A percentile compares a stretch with the other conserved stretches of the same genome.
phyloP scores from a whole-genome alignment of 305 asterid genomes.

The Plantago lanceolata region DNA sequence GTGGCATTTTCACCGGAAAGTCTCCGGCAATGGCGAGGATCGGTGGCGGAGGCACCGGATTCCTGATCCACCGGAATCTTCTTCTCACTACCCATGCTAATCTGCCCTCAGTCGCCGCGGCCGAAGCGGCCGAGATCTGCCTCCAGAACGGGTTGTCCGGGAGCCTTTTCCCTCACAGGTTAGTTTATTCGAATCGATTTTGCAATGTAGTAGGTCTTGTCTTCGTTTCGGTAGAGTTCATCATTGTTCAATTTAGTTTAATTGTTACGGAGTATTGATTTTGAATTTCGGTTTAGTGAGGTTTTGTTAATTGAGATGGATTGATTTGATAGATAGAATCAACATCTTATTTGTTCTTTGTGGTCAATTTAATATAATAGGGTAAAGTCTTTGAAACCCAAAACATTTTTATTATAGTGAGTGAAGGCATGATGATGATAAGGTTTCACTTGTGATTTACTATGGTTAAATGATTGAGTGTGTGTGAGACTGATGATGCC shows the following conservation, averaged over 20 bases:
- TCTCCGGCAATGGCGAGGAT: conserved; percentile 75
- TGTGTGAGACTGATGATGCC: too few relatives aligned
- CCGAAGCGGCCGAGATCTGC: conserved; percentile 91
- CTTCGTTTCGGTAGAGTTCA: background rate
- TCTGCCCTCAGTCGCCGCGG: conserved; percentile 74
- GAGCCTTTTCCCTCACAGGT: conserved; percentile 89
- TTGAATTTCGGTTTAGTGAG: conserved; percentile 1
- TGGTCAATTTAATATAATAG: too few relatives aligned
- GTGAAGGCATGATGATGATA: too few relatives aligned
- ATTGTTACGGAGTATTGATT: too few relatives aligned
- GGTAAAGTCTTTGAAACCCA: too few relatives aligned
- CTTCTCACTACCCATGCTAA: conserved; percentile 83
- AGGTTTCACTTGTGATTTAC: too few relatives aligned
- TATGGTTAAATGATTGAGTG: too few relatives aligned
- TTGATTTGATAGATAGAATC: too few relatives aligned
- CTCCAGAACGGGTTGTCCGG: conserved; percentile 67
- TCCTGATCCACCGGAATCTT: conserved; percentile 89
- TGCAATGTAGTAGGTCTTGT: background rate
- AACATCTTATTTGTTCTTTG: too few relatives aligned
- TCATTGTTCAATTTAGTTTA: too few relatives aligned
- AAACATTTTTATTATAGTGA: too few relatives aligned
- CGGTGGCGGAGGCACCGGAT: conserved; percentile 64
- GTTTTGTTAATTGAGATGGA: background rate
- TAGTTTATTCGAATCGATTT: conserved; percentile 13
- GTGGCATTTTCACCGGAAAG: conserved; percentile 68